Percentiles rank a stretch among this genome's conserved stretches.
phyloP scores from a whole-genome alignment of 257 asterid species.

The Jasminum sambac region DNA sequence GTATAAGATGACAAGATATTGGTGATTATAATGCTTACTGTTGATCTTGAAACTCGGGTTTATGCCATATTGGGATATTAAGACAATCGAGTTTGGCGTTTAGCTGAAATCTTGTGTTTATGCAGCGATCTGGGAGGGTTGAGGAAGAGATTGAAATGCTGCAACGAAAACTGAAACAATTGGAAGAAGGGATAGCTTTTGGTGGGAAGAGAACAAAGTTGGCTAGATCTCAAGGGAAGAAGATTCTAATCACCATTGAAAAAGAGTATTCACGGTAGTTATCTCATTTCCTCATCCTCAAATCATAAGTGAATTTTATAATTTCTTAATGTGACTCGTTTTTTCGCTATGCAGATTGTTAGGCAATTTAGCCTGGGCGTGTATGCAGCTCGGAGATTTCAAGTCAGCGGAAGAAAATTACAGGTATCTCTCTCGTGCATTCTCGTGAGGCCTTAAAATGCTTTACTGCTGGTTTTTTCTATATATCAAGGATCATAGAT shows the following conservation, averaged over 20 bases:
- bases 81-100: background rate
- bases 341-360: constrained; percentile 52
- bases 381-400: constrained; percentile 68
- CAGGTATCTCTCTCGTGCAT: constrained; percentile 46
- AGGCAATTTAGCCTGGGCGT: constrained; percentile 95
- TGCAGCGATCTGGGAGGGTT: constrained; percentile 79
- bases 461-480: background rate
- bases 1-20: background rate
- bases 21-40: background rate
- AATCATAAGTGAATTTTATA: background rate
- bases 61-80: background rate
- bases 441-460: background rate
- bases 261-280: constrained; percentile 81
- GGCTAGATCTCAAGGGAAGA: constrained; percentile 90
- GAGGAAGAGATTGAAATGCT: constrained; percentile 76
- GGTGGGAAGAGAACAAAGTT: constrained; percentile 72
- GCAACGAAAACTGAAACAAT: constrained; percentile 55
- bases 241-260: constrained; percentile 66
- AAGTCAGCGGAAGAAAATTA: constrained; percentile 75
- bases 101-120: constrained; percentile 6
- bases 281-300: constrained; percentile 1
- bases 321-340: constrained; percentile 7
- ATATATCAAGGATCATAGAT: background rate
- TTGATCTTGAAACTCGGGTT: background rate
- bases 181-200: constrained; percentile 70